Percentiles rank a stretch among this genome's conserved stretches.
These are phyloP conservation scores for Spizellomyces sp. DNA, from an alignment of 192 early-diverging fungal genomes.

Conservation along the genomic window DNA sequence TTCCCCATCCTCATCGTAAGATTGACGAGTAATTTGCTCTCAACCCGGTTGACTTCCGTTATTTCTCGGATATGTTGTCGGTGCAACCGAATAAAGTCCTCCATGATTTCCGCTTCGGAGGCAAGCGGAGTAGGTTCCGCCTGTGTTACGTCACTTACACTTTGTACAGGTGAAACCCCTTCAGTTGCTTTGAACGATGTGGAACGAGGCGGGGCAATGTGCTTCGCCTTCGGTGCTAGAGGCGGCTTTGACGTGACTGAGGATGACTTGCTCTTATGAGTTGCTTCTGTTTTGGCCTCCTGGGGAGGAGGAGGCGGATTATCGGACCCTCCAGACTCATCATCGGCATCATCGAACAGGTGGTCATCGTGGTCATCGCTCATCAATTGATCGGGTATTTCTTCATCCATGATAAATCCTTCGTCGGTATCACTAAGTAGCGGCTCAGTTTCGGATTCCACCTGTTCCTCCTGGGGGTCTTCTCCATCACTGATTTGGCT, in stretches of 20 bases:
- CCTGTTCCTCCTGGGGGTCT: conserved; percentile 1
- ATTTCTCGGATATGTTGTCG: conserved; percentile 53
- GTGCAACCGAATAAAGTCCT: conserved; percentile 52
- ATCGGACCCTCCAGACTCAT: background rate
- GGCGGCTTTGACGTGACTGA: background rate
- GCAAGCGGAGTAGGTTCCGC: background rate
- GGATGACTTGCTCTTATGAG: background rate
- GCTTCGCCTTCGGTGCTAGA: background rate
- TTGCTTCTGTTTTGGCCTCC: no score
- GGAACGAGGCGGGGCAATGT: background rate
- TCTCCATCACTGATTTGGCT: conserved; percentile 35
- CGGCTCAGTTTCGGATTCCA: conserved; percentile 1
- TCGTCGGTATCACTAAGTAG: conserved; percentile 6
- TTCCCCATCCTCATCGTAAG: conserved; percentile 46
- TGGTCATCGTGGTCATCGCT: background rate
- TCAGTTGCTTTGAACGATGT: background rate
- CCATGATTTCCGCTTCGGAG: conserved; percentile 26
- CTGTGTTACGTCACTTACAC: background rate
- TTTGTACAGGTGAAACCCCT: background rate
- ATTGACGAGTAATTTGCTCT: conserved; percentile 54
- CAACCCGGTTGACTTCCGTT: conserved; percentile 46
- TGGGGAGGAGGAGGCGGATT: background rate
- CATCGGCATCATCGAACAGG: background rate
- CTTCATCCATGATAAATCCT: conserved; percentile 1
- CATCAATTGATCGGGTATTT: background rate